Percentiles rank a stretch among this genome's conserved stretches.
phyloP scores from a whole-genome alignment of 139 green algal species.

The Micractinium sp. region DNA sequence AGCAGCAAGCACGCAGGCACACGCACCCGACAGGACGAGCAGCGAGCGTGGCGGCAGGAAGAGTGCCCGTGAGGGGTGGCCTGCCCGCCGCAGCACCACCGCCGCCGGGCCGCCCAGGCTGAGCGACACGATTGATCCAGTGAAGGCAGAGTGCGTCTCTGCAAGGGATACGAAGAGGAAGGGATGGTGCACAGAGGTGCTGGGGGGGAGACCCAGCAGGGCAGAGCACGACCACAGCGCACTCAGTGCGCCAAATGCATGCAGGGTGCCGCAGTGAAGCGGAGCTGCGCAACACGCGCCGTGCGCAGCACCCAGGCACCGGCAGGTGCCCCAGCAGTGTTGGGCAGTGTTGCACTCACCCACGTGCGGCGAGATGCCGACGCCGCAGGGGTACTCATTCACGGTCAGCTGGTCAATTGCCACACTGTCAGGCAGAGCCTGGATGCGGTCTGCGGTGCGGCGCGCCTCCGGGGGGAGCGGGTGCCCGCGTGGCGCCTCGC shows the following conservation, averaged over 20 bases:
- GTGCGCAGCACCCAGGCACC: background rate
- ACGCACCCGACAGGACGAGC: conserved; percentile 76
- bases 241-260: background rate
- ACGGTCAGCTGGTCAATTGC: conserved; percentile 85
- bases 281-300: background rate
- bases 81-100: conserved; percentile 88
- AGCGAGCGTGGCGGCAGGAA: conserved; percentile 84
- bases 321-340: background rate
- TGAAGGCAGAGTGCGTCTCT: conserved; percentile 96
- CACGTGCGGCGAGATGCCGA: conserved; percentile 93
- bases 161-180: background rate
- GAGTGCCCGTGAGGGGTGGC: conserved; percentile 48
- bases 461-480: conserved; percentile 13
- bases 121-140: conserved; percentile 84
- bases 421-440: conserved; percentile 15
- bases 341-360: conserved; percentile 28
- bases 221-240: background rate
- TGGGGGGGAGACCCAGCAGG: background rate
- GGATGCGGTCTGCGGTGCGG: conserved; percentile 22
- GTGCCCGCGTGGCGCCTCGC: background rate
- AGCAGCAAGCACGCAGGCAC: background rate
- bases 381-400: conserved; percentile 93
- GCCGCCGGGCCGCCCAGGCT: conserved; percentile 75
- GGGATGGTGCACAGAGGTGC: background rate
- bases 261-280: background rate